phyloP scores from a whole-genome alignment of 164 flowering plant species.

The Magnolia kwangsiensis region DNA sequence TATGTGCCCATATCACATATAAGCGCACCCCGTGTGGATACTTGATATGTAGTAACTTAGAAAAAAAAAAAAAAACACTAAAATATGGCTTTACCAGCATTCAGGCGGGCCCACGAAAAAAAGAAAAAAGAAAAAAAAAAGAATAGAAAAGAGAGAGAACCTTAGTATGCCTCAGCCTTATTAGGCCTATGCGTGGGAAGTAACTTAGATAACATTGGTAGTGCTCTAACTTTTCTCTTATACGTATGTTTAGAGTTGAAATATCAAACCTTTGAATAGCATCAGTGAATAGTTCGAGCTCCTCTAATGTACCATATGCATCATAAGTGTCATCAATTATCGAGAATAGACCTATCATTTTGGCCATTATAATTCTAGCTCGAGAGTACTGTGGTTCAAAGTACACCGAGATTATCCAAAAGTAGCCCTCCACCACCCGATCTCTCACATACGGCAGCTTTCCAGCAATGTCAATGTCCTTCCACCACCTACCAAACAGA shows the following conservation, averaged over 20 bases:
- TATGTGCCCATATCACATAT: too few relatives aligned
- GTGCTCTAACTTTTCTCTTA: too few relatives aligned
- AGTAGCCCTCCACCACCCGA: slow-evolving; percentile 4
- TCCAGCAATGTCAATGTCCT: not conserved
- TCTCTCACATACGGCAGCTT: slow-evolving; percentile 1
- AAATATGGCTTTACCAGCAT: too few relatives aligned
- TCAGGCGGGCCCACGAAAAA: too few relatives aligned
- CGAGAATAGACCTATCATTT: not conserved
- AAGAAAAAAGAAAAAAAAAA: too few relatives aligned
- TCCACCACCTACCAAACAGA: slow-evolving; percentile 8
- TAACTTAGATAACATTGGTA: not conserved
- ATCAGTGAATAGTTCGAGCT: slow-evolving; percentile 21
- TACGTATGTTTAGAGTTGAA: too few relatives aligned
- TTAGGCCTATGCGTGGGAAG: too few relatives aligned
- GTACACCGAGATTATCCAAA: not conserved
- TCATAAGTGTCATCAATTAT: slow-evolving; percentile 26
- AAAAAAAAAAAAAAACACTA: too few relatives aligned
- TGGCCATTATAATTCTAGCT: slow-evolving; percentile 10
- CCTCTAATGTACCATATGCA: slow-evolving; percentile 24
- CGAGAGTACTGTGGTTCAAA: slow-evolving; percentile 2
- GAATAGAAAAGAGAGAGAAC: too few relatives aligned
- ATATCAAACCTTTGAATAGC: slow-evolving; percentile 21
- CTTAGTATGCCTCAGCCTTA: too few relatives aligned
- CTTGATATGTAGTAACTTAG: too few relatives aligned
- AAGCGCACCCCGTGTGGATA: too few relatives aligned